Evolutionary conservation across 179 eudicot genomes (phyloP).

Genomic region (Actinidia arguta): DNA sequence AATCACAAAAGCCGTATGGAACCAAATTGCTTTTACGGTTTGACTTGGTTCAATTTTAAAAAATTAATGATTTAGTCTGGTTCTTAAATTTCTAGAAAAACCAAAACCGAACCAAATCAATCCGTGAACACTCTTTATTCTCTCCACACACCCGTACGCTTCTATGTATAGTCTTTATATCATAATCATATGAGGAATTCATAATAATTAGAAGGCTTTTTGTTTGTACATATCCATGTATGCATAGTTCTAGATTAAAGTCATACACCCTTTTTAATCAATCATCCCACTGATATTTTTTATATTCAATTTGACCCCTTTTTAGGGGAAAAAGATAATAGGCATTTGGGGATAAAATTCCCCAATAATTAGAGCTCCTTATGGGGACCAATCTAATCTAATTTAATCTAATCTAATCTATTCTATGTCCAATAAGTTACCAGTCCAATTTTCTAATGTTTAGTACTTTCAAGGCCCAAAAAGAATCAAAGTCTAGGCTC

Average conservation of each 20-base stretch:
- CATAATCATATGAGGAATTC: neutral
- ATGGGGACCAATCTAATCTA: constrained; percentile 18
- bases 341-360: constrained; percentile 15
- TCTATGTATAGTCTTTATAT: too few species aligned
- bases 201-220: neutral
- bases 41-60: too few species aligned
- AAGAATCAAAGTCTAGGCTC: constrained; percentile 1
- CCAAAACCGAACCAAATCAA: too few species aligned
- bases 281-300: constrained; percentile 4
- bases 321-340: constrained; percentile 14
- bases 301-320: neutral
- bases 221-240: neutral
- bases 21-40: too few species aligned
- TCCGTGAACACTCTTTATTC: too few species aligned
- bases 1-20: too few species aligned
- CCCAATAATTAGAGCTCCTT: constrained; percentile 21
- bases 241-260: neutral
- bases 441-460: constrained; percentile 24
- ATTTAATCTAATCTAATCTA: neutral
- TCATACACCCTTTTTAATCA: constrained; percentile 20
- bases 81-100: too few species aligned
- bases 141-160: too few species aligned
- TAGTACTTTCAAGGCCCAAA: neutral
- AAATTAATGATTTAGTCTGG: too few species aligned
- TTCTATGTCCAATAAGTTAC: neutral